phyloP scores from a whole-genome alignment of 805 yeast genomes.

The Metschnikowia sp. region DNA sequence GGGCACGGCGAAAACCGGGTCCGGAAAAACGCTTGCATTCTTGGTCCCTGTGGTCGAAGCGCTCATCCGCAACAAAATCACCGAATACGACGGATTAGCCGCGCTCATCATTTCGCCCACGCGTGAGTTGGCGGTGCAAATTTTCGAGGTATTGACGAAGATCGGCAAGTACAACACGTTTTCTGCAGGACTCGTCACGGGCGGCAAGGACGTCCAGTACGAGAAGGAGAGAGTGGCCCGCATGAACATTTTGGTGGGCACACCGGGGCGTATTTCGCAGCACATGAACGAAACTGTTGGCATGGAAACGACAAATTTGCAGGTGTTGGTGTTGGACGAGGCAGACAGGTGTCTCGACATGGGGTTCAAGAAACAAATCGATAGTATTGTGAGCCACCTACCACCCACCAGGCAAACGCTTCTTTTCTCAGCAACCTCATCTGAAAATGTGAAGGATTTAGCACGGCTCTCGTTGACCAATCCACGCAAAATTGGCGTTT shows the following conservation, averaged over 20 bases:
- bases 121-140: constrained; percentile 87
- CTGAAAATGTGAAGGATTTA: constrained; percentile 75
- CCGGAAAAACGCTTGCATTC: constrained; percentile 89
- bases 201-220: constrained; percentile 83
- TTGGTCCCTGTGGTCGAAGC: constrained; percentile 76
- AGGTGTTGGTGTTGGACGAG: constrained; percentile 80
- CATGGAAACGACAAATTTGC: constrained; percentile 69
- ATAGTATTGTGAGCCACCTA: constrained; percentile 71
- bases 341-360: constrained; percentile 91
- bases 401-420: constrained; percentile 82
- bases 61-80: constrained; percentile 66
- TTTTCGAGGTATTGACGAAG: constrained; percentile 79
- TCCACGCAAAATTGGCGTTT: constrained; percentile 48
- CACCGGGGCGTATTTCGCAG: constrained; percentile 88
- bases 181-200: constrained; percentile 89
- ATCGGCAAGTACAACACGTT: constrained; percentile 73
- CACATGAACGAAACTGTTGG: constrained; percentile 89
- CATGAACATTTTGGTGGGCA: constrained; percentile 81
- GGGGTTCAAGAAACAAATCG: constrained; percentile 85
- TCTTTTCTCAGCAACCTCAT: constrained; percentile 85
- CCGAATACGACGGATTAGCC: constrained; percentile 83
- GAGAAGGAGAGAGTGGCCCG: constrained; percentile 77
- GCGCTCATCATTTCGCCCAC: constrained; percentile 91
- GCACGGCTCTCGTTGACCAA: constrained; percentile 72
- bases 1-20: constrained; percentile 88